Conservation (phyloP, 371 early-diverging fungal species). For the Saksenaea oblongispora region DNA sequence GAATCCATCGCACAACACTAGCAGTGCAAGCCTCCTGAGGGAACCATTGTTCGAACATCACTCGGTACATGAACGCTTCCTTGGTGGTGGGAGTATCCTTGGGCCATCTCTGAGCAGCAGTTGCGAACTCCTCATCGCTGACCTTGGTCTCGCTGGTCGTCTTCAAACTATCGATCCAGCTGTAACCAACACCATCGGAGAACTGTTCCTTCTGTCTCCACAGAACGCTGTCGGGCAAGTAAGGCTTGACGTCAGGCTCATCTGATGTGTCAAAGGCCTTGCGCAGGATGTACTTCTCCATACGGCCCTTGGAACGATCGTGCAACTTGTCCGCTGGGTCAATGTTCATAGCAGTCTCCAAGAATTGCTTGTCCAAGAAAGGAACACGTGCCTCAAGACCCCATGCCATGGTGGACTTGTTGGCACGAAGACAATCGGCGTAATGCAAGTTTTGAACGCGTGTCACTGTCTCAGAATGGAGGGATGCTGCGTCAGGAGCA, state of each 20-base stretch:
- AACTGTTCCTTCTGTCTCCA: conserved; percentile 99
- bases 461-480: conserved; percentile 86
- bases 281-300: conserved; percentile 89
- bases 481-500: conserved; percentile 77
- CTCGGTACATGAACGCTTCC: conserved; percentile 94
- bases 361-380: conserved; percentile 88
- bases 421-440: conserved; percentile 94
- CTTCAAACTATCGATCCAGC: conserved; percentile 94
- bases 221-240: conserved; percentile 87
- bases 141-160: conserved; percentile 69
- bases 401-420: conserved; percentile 99
- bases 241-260: conserved; percentile 71
- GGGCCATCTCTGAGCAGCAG: conserved; percentile 73
- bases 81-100: conserved; percentile 91
- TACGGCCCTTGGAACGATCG: conserved; percentile 69
- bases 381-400: conserved; percentile 98
- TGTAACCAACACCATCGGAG: conserved; percentile 96
- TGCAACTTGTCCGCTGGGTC: conserved; percentile 80
- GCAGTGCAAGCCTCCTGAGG: conserved; percentile 87
- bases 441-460: conserved; percentile 95
- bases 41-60: conserved; percentile 89
- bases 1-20: conserved; percentile 96
- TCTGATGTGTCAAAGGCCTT: conserved; percentile 80
- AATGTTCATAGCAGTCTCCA: conserved; percentile 87
- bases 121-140: conserved; percentile 75